Conservation (phyloP, 305 asterid genomes). For the Solanum hybrid region DNA sequence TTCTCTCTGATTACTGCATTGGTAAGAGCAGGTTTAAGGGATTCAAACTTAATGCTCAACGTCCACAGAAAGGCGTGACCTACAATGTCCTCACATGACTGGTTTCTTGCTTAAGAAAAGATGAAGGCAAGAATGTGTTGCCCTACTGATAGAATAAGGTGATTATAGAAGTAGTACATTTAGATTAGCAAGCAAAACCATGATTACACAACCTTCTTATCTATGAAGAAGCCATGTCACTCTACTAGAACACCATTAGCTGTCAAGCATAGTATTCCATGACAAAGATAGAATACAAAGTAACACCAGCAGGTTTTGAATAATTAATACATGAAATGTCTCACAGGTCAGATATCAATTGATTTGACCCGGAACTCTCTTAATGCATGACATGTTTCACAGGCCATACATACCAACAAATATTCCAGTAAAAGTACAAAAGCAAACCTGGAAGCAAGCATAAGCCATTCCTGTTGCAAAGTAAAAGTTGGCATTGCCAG, state of each 20-base stretch:
- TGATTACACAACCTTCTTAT: not conserved
- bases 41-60: not conserved
- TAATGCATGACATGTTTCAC: not conserved
- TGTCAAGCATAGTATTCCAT: not conserved
- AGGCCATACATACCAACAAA: not conserved
- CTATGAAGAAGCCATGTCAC: not conserved
- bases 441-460: constrained; percentile 83
- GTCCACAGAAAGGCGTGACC: not conserved
- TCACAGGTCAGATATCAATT: not conserved
- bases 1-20: not conserved
- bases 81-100: not conserved
- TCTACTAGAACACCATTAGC: not conserved
- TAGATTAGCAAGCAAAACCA: not conserved
- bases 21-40: not conserved
- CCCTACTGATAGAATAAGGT: not conserved
- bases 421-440: not conserved
- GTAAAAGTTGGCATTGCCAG: constrained; percentile 96
- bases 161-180: not conserved
- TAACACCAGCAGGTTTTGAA: not conserved
- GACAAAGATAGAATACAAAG: not conserved
- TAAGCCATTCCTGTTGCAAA: constrained; percentile 88
- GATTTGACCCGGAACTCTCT: not conserved
- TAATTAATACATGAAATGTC: not conserved
- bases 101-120: not conserved
- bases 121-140: not conserved